Evolutionary conservation across 257 asterid genomes (phyloP).

Genomic region (Gentiana dahurica): DNA sequence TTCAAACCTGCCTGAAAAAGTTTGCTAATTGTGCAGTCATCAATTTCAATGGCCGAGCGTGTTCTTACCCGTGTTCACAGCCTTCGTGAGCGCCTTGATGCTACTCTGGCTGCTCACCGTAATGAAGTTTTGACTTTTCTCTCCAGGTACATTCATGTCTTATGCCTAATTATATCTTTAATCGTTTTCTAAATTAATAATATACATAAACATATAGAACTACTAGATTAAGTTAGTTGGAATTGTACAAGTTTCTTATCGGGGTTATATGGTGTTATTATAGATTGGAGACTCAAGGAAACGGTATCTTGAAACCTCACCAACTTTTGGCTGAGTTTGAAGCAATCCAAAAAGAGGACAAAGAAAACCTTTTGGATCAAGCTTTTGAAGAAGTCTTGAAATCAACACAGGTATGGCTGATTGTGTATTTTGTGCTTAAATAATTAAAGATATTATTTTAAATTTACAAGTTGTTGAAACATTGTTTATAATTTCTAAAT

Average conservation of each 20-base stretch:
- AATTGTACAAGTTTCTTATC: background rate
- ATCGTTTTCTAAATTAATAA: background rate
- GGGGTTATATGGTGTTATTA: background rate
- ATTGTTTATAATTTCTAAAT: background rate
- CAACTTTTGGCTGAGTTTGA: slow-evolving; percentile 82
- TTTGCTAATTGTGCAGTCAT: slow-evolving; percentile 10
- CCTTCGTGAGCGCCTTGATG: slow-evolving; percentile 84
- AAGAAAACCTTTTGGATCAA: slow-evolving; percentile 43
- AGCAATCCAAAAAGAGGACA: slow-evolving; percentile 38
- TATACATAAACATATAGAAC: background rate
- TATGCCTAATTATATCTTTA: background rate
- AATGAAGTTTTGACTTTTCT: slow-evolving; percentile 56
- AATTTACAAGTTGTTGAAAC: background rate
- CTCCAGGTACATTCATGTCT: slow-evolving; percentile 30
- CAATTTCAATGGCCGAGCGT: slow-evolving; percentile 64
- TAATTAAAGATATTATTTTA: background rate
- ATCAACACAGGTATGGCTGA: slow-evolving; percentile 49
- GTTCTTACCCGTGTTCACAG: slow-evolving; percentile 83
- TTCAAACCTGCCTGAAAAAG: slow-evolving; percentile 17
- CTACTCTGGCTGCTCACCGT: slow-evolving; percentile 79
- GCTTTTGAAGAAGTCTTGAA: slow-evolving; percentile 72
- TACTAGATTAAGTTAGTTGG: background rate
- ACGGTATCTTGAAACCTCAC: slow-evolving; percentile 80
- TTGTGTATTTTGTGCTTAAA: background rate
- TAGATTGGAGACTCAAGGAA: slow-evolving; percentile 79